Base-by-base conservation (phyloP, 257 asterid genomes). In the Gentiana macrophylla region DNA sequence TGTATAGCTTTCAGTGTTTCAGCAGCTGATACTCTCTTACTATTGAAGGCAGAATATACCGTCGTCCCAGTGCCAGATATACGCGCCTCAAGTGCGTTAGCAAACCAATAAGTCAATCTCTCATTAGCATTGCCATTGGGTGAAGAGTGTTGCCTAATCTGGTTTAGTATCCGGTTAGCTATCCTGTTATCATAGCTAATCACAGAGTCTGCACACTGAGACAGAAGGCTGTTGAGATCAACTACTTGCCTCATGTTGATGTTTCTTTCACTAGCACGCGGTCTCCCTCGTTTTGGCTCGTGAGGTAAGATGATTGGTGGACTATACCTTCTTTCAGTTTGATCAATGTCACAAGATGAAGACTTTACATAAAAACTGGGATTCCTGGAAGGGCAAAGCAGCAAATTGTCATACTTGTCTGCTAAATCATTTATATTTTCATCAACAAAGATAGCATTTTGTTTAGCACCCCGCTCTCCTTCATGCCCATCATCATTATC, bases 1-100 rank as follows among this genome's bases (percentile, higher is more conserved):
- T 73, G 70, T 44, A 65, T 66, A 12, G 69, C 69, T 69, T 63
- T 72, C 45, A 72, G 48, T 8, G 63, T 33, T 7, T 58, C 69
- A 0, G 68, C 62, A 37, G 82, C 57, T 0, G 76, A 54, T 8
- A 63, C 59, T 34, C 52, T 66, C 43, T 59, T 46, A 4, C 32
- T 49, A 4, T 47, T 8, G 2, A 57, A 32, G 49, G 57, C 57
- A 15, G 66, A 15, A 32, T 68, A 69, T 10, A 63, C 35, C 6
- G 60, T 57, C 12, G 67, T 35, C 5, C 81, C 76, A 32, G 62
- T 72, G 5, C 81, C 76, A 4, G 66, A 58, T 3, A 72, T n/a
- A 10, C 78, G 73, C 8, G 74, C 81, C 59, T 76, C 74, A 0
- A 72, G 68, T 37, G 76, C 71, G n/a, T 68, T 57, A 5, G 78